Evolutionary conservation across 257 asterid genomes (phyloP), one percentile per base, ranked within the genome.

Genomic region (Ajuga chamaepitys): DNA sequence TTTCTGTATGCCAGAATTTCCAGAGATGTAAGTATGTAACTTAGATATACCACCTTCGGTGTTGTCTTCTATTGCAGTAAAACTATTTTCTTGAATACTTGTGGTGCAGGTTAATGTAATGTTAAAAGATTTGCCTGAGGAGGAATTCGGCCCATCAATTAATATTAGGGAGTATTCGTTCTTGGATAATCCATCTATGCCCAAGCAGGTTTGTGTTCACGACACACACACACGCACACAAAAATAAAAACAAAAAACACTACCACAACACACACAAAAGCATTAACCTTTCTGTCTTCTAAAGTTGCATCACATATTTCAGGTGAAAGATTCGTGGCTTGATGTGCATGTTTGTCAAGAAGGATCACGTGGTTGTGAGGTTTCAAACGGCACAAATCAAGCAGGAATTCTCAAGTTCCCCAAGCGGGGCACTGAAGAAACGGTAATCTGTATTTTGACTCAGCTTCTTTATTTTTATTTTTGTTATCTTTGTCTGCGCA

Each of bases 261-360:
- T n/a, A n/a, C n/a, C n/a, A n/a, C n/a, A n/a, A n/a, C n/a, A n/a
- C n/a, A n/a, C n/a, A n/a, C n/a, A 24, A 30, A 16, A 32, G 24
- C 51, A 14, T 35, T 38, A 12, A 22, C 24, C 13, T 17, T n/a
- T 2, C 57, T 45, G 32, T 58, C 53, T 66, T 67, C 69, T 66
- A 26, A 56, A 13, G 22, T 69, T 42, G 58, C 58, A 57, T 34
- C 67, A 6, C 50, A 57, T 59, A n/a, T 80, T 72, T 63, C 85
- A 94, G 99, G 98, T 90, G 72, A 94, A 85, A 78, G 86, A 88
- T 68, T 94, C 98, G 10, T 86, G 96, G 98, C 89, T 94, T 25
- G 77, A 94, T 51, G 99, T 94, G 74, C 88, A 82, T 69, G 91
- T 94, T 74, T 94, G 99, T 80, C 89, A 80, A 62, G 89, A 82